Evolutionary conservation across 2,329 filamentous ascomycete genomes (phyloP), one percentile per base, ranked within the genome.

Genomic region (Leptographium lundbergii): DNA sequence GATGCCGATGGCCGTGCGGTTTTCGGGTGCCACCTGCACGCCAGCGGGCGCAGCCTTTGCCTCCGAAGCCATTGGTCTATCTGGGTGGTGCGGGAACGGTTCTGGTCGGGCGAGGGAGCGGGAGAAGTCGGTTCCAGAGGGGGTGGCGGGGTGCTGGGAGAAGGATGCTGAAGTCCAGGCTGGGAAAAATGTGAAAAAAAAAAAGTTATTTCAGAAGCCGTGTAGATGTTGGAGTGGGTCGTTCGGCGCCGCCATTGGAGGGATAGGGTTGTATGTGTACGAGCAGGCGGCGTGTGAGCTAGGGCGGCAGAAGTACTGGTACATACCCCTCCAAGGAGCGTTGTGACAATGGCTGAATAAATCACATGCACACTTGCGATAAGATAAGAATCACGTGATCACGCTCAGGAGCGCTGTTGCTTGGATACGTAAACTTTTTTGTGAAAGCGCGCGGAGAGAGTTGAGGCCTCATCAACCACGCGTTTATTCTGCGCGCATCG

Each of bases 1-100:
- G 71, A 99, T 91, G 72, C 94, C 94, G 75, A 99, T 97, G 71
- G 87, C 89, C 68, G 80, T 78, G 67, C 83, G 79, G 66, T 85
- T 78, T 66, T 74, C 75, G 57, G 82, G 81, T 73, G 78, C 74
- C 50, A 57, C 27, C 58, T 51, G 47, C 22, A 51, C 39, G 42
- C 55, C 52, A 19, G 58, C 45, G 29, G 57, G 56, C 42, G 58
- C 42, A n/a, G 59, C 42, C 10, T 45, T 24, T n/a, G 14, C 39
- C 32, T 61, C 60, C 17, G 60, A 55, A 54, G 61, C 51, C 63
- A 64, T 64, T 24, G 47, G 9, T 36, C 13, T 48, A 4, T 39
- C 13, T 39, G 34, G 34, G 24, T 2, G 11, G 42, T 29, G 4
- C 32, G 2, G 25, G 27, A 25, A 51, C 19, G 9, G 29, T 6